phyloP scores from a whole-genome alignment of 2,329 filamentous ascomycete genomes.

The Aspergillus ruber region DNA sequence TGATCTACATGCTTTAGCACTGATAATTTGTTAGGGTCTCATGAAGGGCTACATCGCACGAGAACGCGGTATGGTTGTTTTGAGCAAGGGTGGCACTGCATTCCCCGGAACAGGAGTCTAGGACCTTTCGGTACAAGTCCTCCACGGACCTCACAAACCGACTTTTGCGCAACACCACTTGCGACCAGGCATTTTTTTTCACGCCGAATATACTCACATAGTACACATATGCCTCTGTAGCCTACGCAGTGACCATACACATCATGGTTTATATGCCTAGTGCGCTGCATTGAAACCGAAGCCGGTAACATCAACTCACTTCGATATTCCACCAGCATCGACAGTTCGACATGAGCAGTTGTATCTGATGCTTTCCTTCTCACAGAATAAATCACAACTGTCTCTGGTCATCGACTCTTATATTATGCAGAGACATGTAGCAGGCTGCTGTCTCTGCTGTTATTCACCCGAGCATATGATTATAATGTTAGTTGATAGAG shows the following conservation, averaged over 20 bases:
- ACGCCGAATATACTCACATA: too few species aligned
- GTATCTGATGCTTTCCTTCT: background rate
- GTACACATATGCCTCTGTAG: too few species aligned
- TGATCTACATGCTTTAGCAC: background rate
- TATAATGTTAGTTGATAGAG: background rate
- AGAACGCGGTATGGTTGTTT: slow-evolving; percentile 79
- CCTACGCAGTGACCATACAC: too few species aligned
- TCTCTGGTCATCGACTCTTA: background rate
- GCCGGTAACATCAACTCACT: too few species aligned
- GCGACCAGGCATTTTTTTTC: too few species aligned
- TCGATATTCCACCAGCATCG: too few species aligned
- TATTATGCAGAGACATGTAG: background rate
- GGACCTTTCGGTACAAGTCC: background rate
- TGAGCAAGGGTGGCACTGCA: slow-evolving; percentile 78
- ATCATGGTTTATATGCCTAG: too few species aligned
- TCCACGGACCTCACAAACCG: background rate
- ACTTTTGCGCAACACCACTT: background rate
- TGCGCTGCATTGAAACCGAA: too few species aligned
- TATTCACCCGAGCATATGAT: background rate
- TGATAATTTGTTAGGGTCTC: slow-evolving; percentile 57
- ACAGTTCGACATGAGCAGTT: too few species aligned
- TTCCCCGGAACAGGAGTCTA: slow-evolving; percentile 82
- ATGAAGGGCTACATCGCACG: slow-evolving; percentile 99
- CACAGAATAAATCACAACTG: background rate
- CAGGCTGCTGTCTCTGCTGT: background rate